These are phyloP conservation scores for Sphagnum tenellum DNA, from an alignment of 225 moss, liverwort and hornwort species.

Conservation along the genomic window DNA sequence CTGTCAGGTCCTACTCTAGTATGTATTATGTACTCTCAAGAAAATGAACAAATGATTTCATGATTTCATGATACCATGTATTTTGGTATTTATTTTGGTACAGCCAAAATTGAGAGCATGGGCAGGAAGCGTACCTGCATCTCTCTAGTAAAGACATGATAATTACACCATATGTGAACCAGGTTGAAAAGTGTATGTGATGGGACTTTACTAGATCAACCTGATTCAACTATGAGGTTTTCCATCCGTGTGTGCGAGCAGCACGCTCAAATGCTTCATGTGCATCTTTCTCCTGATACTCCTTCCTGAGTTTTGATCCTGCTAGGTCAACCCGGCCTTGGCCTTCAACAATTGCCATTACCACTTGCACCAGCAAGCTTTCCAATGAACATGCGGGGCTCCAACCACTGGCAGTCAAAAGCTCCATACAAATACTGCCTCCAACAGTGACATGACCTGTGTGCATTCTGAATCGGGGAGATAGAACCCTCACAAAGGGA, in stretches of 20 bases:
- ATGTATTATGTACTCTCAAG: no score
- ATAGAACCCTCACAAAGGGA: conserved; percentile 58
- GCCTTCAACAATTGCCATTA: conserved; percentile 67
- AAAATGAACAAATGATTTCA: no score
- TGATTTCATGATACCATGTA: no score
- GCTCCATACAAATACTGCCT: conserved; percentile 87
- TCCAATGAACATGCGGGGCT: conserved; percentile 68
- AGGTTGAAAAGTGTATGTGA: no score
- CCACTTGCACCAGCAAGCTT: conserved; percentile 65
- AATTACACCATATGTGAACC: no score
- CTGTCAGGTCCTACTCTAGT: no score
- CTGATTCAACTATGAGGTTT: background rate
- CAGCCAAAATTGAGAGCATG: no score
- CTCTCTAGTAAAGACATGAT: no score
- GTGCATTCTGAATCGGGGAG: conserved; percentile 45
- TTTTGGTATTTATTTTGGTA: no score
- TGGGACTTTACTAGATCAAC: no score
- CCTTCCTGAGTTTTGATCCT: conserved; percentile 18
- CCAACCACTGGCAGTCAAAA: conserved; percentile 70
- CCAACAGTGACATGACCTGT: conserved; percentile 68
- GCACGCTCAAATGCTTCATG: conserved; percentile 46
- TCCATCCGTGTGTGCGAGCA: conserved; percentile 53
- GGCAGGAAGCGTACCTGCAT: no score
- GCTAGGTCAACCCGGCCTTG: conserved; percentile 44
- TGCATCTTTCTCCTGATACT: conserved; percentile 47